phyloP scores from a whole-genome alignment of 2,329 filamentous ascomycete genomes.

The Verticillium isaacii region DNA sequence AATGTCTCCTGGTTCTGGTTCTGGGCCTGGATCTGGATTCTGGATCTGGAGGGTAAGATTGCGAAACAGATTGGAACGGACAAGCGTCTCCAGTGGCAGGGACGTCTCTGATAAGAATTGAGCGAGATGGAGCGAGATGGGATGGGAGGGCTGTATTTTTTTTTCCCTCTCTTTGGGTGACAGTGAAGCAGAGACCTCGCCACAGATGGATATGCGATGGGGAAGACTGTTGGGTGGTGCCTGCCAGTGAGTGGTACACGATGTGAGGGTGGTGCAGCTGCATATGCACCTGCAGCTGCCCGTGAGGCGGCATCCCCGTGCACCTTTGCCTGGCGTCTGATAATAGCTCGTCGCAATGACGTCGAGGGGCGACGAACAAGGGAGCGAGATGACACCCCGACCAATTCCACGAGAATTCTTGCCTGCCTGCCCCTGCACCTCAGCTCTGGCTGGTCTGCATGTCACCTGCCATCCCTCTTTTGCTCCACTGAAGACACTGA shows the following conservation, averaged over 20 bases:
- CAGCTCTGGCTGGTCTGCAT: too few relatives aligned
- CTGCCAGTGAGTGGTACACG: background rate
- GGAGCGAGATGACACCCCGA: constrained; percentile 9
- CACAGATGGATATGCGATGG: background rate
- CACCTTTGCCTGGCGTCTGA: background rate
- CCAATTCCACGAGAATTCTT: constrained; percentile 14
- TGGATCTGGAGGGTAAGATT: background rate
- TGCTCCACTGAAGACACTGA: too few relatives aligned
- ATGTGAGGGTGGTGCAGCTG: background rate
- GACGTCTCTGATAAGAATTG: background rate
- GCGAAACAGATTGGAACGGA: background rate
- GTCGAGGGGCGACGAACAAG: background rate
- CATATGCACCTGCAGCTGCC: background rate
- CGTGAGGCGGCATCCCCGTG: background rate
- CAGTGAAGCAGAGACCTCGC: too few relatives aligned
- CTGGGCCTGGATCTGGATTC: background rate
- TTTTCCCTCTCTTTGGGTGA: too few relatives aligned
- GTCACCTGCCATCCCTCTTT: too few relatives aligned
- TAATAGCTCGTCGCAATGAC: constrained; percentile 1
- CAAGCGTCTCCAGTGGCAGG: background rate
- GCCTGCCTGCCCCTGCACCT: background rate
- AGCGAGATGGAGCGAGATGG: background rate
- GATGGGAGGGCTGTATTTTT: background rate
- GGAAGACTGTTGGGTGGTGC: background rate
- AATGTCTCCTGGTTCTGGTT: background rate